These are phyloP conservation scores for Cercospora nicotianae DNA, from an alignment of 2,329 filamentous ascomycete genomes.

Conservation along the genomic window DNA sequence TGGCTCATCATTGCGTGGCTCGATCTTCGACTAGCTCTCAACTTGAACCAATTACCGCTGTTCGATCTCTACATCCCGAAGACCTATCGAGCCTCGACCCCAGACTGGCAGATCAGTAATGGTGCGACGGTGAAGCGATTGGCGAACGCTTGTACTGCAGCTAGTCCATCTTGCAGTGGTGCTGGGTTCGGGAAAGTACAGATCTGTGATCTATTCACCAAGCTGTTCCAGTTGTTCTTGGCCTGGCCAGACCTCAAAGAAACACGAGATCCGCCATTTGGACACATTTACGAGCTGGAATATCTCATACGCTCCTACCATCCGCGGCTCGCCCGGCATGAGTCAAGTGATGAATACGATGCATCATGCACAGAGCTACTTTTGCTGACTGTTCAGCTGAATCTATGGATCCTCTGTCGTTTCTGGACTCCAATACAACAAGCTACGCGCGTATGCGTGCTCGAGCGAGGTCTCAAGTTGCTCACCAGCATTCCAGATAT, in stretches of 20 bases:
- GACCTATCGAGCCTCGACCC: background rate
- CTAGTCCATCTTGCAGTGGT: background rate
- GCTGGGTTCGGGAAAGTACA: background rate
- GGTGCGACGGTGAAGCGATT: background rate
- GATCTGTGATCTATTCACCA: background rate
- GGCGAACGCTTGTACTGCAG: background rate
- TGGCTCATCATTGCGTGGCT: slow-evolving; percentile 3
- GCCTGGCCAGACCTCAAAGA: background rate
- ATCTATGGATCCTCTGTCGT: background rate
- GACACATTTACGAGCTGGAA: background rate
- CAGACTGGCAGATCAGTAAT: background rate
- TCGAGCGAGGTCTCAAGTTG: background rate
- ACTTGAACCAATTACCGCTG: background rate
- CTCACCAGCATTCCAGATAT: background rate
- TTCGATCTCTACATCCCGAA: slow-evolving; percentile 4
- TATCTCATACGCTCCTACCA: background rate
- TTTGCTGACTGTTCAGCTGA: background rate
- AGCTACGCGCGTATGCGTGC: background rate
- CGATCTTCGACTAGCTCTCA: slow-evolving; percentile 1
- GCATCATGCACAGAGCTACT: background rate
- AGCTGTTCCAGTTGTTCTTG: background rate
- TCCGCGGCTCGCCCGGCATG: background rate
- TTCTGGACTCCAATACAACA: background rate
- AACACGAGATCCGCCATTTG: background rate
- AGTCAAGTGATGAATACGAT: background rate